A percentile compares a stretch with the other conserved stretches of the same genome.
Evolutionary conservation across 768 basidiomycete species (phyloP).

Genomic region (Pleurotus pulmonarius): DNA sequence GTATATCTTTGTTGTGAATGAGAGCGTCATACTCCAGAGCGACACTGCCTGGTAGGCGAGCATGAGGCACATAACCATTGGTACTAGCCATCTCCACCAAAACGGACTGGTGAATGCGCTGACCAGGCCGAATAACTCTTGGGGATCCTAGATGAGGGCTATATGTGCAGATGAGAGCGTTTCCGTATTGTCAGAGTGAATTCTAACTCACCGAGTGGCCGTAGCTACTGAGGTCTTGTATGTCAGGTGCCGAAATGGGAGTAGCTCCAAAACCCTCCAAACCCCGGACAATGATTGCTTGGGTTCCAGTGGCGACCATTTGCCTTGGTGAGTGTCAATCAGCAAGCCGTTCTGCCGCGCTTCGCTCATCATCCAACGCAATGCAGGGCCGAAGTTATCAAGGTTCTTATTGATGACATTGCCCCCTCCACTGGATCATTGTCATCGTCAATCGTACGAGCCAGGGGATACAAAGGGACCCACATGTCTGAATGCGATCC

Average conservation of each 20-base stretch:
- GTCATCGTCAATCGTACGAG: not conserved
- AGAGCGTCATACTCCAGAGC: too few relatives aligned
- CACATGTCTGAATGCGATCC: conserved; percentile 29
- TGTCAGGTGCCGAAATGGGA: not conserved
- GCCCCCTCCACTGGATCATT: conserved; percentile 14
- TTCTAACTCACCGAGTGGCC: not conserved
- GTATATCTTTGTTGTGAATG: too few relatives aligned
- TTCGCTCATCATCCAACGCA: conserved; percentile 15
- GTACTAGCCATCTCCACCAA: not conserved
- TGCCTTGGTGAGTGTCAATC: not conserved
- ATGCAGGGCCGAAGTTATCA: conserved; percentile 15
- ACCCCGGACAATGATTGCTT: not conserved
- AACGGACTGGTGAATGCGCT: not conserved
- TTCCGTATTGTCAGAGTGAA: not conserved
- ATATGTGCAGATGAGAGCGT: not conserved
- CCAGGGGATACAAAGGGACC: conserved; percentile 5
- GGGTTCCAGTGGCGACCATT: not conserved
- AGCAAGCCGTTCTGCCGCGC: conserved; percentile 10
- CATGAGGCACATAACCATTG: not conserved
- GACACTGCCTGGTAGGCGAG: not conserved
- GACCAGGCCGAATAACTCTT: not conserved
- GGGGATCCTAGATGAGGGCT: not conserved
- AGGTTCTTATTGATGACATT: conserved; percentile 13
- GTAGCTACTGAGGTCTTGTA: not conserved
- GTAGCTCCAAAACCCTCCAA: not conserved